Evolutionary conservation across 2,329 filamentous ascomycete species (phyloP), one percentile per base, ranked within the genome.

Genomic region (Cytospora leucostoma): DNA sequence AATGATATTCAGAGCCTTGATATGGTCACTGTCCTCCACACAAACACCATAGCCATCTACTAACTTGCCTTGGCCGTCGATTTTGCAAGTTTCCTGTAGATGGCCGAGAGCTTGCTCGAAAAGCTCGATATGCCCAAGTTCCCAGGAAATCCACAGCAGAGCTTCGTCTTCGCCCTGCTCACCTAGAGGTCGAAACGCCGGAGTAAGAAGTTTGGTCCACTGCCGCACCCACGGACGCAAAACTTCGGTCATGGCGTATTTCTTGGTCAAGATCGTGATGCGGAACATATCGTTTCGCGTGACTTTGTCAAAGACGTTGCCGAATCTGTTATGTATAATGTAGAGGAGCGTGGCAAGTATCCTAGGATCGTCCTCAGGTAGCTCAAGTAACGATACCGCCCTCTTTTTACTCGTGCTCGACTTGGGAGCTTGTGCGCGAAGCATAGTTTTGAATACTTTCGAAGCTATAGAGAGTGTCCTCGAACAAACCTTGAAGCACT

Each of bases 321-420:
- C 61, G 15, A 75, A 70, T 2, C 69, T 62, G 15, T 68, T 68
- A 55, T 77, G 75, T 6, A 69, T 66, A 37, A 77, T 74, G 17
- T 71, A 63, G 21, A 76, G 64, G 15, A 76, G 66, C 15, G 72
- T 65, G 3, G 68, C 58, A 52, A 75, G 67, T 1, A 71, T 66
- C 17, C 68, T 62, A 0, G 70, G 70, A 11, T 72, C 69, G 51
- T 77, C 74, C 2, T 74, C 71, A 0, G 74, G 74, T 0, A 77
- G 66, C 0, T 68, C 67, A 8, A 74, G 69, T 0, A 61, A 61
- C 73, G 74, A 75, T 1, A 68, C 62, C 13, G 37, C 8, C 3
- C 12, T 37, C 5, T 11, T 11, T 8, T 21, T 47, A 8, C n/a
- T 12, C n/a, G 44, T n/a, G 12, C 12, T 47, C 7, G 44, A 47